Percentiles rank a stretch among this genome's conserved stretches.
phyloP scores from a whole-genome alignment of 2,329 filamentous ascomycete species.

The Huntiella bhutanensis region DNA sequence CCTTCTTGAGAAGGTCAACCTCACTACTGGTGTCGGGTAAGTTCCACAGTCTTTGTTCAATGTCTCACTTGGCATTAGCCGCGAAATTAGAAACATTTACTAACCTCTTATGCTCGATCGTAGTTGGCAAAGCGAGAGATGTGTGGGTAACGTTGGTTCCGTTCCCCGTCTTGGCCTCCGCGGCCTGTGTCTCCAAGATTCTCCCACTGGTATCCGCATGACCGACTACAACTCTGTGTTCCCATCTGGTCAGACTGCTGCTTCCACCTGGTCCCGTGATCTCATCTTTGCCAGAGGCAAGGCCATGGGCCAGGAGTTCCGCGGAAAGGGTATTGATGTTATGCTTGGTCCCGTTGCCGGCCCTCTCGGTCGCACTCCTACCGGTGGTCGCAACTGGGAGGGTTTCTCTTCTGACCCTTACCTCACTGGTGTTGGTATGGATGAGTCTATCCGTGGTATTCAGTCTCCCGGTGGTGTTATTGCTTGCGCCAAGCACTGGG shows the following conservation, averaged over 20 bases:
- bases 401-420: slow-evolving; percentile 54
- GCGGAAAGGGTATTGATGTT: slow-evolving; percentile 58
- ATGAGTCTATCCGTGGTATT: slow-evolving; percentile 58
- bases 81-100: too few species aligned
- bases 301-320: slow-evolving; percentile 41
- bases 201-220: slow-evolving; percentile 60
- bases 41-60: slow-evolving; percentile 16
- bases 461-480: slow-evolving; percentile 68
- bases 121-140: slow-evolving; percentile 39
- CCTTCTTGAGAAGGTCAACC: slow-evolving; percentile 75
- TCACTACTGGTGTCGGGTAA: slow-evolving; percentile 78
- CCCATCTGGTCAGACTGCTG: slow-evolving; percentile 57
- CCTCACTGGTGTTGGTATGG: slow-evolving; percentile 52
- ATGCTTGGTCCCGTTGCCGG: slow-evolving; percentile 35
- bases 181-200: slow-evolving; percentile 71
- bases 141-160: slow-evolving; percentile 58
- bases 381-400: slow-evolving; percentile 43
- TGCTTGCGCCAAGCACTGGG: slow-evolving; percentile 63
- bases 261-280: slow-evolving; percentile 61
- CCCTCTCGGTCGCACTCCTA: slow-evolving; percentile 27
- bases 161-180: slow-evolving; percentile 52
- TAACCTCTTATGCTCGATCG: background rate
- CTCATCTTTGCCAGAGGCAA: slow-evolving; percentile 38
- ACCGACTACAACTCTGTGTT: slow-evolving; percentile 70
- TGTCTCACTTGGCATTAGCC: too few species aligned